Conservation (phyloP, 345 rosid species). For the Moricandia moricandioides region DNA sequence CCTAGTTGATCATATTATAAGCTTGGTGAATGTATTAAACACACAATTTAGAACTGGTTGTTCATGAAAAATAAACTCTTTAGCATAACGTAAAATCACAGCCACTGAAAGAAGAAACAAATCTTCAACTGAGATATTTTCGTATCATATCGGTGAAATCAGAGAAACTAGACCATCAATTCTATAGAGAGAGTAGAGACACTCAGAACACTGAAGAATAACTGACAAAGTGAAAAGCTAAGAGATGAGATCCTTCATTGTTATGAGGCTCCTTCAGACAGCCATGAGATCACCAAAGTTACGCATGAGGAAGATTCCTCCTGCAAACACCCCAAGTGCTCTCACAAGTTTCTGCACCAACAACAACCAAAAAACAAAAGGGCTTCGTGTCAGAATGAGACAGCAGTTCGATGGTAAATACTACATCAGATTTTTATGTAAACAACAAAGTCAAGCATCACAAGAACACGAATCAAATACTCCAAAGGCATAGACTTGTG, state of each 20-base stretch:
- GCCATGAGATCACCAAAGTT: conserved; percentile 88
- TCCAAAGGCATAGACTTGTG: background rate
- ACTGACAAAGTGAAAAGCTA: conserved; percentile 2
- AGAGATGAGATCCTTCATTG: background rate
- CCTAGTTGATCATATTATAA: background rate
- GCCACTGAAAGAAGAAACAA: background rate
- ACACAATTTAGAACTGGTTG: background rate
- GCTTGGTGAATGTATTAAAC: background rate
- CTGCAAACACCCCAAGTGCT: conserved; percentile 71
- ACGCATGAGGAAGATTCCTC: conserved; percentile 80
- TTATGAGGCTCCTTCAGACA: conserved; percentile 46
- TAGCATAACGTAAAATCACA: background rate
- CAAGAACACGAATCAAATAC: background rate
- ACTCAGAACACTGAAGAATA: background rate
- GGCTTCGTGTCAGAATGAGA: background rate
- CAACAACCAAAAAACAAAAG: background rate
- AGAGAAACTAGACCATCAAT: background rate
- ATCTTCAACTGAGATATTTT: background rate
- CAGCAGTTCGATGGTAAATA: background rate
- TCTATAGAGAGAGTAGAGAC: background rate
- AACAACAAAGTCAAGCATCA: background rate
- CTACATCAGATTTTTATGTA: too few relatives aligned
- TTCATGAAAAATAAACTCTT: background rate
- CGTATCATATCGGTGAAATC: background rate
- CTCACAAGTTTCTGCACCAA: conserved; percentile 68